Conservation (phyloP, 495 filamentous ascomycete genomes). For the Xylaria palmicola region DNA sequence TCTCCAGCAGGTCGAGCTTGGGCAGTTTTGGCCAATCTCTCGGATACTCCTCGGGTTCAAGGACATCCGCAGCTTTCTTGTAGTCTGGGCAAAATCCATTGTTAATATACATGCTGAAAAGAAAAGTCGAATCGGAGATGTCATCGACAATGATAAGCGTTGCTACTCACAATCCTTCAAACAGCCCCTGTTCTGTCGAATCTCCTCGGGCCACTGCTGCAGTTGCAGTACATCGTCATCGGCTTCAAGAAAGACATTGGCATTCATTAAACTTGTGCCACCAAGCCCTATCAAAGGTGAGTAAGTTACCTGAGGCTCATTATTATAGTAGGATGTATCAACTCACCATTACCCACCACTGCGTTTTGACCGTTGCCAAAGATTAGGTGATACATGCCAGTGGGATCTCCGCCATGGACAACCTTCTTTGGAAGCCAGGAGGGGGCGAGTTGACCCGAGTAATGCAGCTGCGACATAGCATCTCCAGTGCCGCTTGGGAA, state of each 20-base stretch:
- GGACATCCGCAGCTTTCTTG: slow-evolving; percentile 51
- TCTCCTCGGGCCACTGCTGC: slow-evolving; percentile 60
- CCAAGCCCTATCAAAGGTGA: slow-evolving; percentile 50
- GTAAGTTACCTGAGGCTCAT: background rate
- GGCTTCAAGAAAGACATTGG: slow-evolving; percentile 64
- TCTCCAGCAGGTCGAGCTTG: slow-evolving; percentile 57
- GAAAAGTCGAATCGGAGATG: background rate
- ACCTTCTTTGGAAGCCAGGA: slow-evolving; percentile 35
- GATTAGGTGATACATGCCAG: slow-evolving; percentile 62
- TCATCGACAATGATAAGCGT: background rate
- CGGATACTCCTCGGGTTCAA: slow-evolving; percentile 61
- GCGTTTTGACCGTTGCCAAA: slow-evolving; percentile 66
- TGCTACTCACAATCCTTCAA: slow-evolving; percentile 51
- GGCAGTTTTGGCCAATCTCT: slow-evolving; percentile 51
- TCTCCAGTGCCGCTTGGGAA: slow-evolving; percentile 53
- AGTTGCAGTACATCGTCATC: slow-evolving; percentile 54
- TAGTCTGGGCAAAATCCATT: slow-evolving; percentile 46
- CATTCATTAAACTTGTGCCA: slow-evolving; percentile 64
- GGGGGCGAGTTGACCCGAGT: slow-evolving; percentile 55
- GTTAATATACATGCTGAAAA: background rate
- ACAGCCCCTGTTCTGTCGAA: slow-evolving; percentile 43
- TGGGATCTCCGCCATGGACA: slow-evolving; percentile 53
- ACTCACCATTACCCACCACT: slow-evolving; percentile 62
- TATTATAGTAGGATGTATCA: background rate
- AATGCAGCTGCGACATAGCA: slow-evolving; percentile 48